Percentiles rank a stretch among this genome's conserved stretches.
Conservation (phyloP, 2,329 filamentous ascomycete species). For the Aureobasidium vineae region DNA sequence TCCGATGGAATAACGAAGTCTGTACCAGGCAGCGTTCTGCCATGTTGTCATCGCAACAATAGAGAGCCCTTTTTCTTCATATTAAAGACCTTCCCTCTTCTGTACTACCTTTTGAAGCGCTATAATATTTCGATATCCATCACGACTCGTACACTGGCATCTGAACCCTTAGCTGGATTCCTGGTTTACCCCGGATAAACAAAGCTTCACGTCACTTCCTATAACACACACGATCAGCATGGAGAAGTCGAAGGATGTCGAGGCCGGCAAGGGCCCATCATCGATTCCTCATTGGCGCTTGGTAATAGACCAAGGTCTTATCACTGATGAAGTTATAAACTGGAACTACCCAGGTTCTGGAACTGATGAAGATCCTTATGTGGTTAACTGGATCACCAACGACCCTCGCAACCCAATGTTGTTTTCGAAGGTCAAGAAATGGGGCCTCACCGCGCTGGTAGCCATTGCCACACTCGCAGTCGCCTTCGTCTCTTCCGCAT, state of each 20-base stretch:
- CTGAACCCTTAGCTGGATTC: neutral
- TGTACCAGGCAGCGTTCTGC: slow-evolving; percentile 11
- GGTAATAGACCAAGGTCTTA: slow-evolving; percentile 37
- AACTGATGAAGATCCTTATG: slow-evolving; percentile 64
- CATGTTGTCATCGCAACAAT: slow-evolving; percentile 25
- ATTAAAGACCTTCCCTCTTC: neutral
- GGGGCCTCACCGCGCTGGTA: slow-evolving; percentile 62
- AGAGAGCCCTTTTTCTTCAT: neutral
- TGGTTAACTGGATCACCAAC: slow-evolving; percentile 64
- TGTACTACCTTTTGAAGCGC: neutral
- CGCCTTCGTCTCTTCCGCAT: slow-evolving; percentile 68
- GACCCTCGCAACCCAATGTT: slow-evolving; percentile 67
- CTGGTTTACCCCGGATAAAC: slow-evolving; percentile 1
- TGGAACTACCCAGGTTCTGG: slow-evolving; percentile 47
- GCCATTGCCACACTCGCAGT: slow-evolving; percentile 67
- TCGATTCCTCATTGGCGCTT: slow-evolving; percentile 36
- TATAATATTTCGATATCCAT: neutral
- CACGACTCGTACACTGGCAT: neutral
- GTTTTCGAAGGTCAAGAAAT: slow-evolving; percentile 60
- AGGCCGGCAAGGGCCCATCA: slow-evolving; percentile 32
- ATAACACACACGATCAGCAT: neutral
- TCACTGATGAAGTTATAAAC: slow-evolving; percentile 39
- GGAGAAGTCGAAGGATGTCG: slow-evolving; percentile 32
- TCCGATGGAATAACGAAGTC: slow-evolving; percentile 8
- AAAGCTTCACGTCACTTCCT: neutral